Evolutionary conservation across 352 stramenopile genomes (phyloP), one percentile per base, ranked within the genome.

Genomic region (Saprolegnia diclina): DNA sequence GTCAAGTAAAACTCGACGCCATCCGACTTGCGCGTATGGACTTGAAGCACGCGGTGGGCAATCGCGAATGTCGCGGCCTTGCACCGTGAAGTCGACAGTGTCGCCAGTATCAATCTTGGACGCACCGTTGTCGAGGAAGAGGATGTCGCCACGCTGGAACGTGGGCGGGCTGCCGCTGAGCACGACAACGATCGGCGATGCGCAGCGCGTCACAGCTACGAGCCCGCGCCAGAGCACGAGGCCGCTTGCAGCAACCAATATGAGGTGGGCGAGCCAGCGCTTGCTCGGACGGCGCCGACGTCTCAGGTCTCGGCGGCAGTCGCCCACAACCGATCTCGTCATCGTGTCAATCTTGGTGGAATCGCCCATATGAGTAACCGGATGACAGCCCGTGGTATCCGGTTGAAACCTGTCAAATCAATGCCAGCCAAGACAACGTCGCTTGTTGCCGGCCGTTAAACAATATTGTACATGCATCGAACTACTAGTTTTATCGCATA

Each of bases 211-310:
- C 61, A 96, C 87, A 59, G 97, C 90, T 93, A 99, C 99, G 61
- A 99, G 84, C 44, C 87, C 93, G 74, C 99, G 99, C 97, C 97
- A 99, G 75, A 99, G 98, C 96, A 99, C 99, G 46, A 99, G 81
- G 42, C 97, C 97, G 48, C 89, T 98, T 72, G 99, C 95, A 65
- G 99, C 93, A 73, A 99, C 98, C 94, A 99, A 98, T 56, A 94
- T 94, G 64, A 99, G 83, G 80, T 99, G 98, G 56, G 90, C 77
- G 48, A 99, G 77, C 80, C 98, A 91, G 42, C 96, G 90, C 82
- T 99, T 99, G 82, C 99, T 99, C 65, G 29, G 29, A 35, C 5
- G 29, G 29, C 29, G n/a, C n/a, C n/a, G n/a, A n/a, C n/a, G 29
- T 35, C 29, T 35, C 29, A 6, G 2, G 29, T 35, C 29, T 35